phyloP scores from a whole-genome alignment of 495 filamentous ascomycete genomes.

The Trichocladium uniseriatum region DNA sequence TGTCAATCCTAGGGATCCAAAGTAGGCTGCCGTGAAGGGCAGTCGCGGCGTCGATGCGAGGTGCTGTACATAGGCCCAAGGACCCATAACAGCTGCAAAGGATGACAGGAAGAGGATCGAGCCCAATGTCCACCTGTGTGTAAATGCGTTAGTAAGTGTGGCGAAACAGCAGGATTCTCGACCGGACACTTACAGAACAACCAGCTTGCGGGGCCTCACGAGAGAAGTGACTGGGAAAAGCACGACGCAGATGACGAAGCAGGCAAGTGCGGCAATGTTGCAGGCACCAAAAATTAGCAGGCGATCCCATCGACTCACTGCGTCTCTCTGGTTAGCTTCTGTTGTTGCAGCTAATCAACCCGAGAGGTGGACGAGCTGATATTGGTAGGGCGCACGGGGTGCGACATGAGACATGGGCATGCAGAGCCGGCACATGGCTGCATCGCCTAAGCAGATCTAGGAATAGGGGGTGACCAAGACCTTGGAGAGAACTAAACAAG shows the following conservation, averaged over 20 bases:
- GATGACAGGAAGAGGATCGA: slow-evolving; percentile 84
- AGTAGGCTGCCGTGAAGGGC: slow-evolving; percentile 94
- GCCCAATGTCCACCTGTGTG: slow-evolving; percentile 80
- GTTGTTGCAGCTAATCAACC: slow-evolving; percentile 5
- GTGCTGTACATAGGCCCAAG: slow-evolving; percentile 69
- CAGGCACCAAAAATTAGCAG: slow-evolving; percentile 85
- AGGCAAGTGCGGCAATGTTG: slow-evolving; percentile 79
- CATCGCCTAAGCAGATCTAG: neutral
- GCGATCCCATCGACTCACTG: slow-evolving; percentile 97
- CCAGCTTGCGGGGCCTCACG: slow-evolving; percentile 82
- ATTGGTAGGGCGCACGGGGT: neutral
- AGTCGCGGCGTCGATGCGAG: slow-evolving; percentile 75
- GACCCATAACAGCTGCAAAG: slow-evolving; percentile 91
- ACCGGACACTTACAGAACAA: slow-evolving; percentile 71
- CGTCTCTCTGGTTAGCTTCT: slow-evolving; percentile 27
- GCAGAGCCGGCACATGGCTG: slow-evolving; percentile 32
- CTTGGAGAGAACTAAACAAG: slow-evolving; percentile 12
- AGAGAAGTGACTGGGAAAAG: slow-evolving; percentile 67
- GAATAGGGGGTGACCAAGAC: slow-evolving; percentile 10
- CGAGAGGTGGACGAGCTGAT: neutral
- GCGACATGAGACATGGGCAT: slow-evolving; percentile 30
- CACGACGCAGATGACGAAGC: slow-evolving; percentile 87
- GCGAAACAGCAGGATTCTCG: neutral
- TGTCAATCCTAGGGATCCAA: slow-evolving; percentile 84
- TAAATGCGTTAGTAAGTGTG: slow-evolving; percentile 6